phyloP scores from a whole-genome alignment of 371 early-diverging fungal genomes.

The Sporodiniella umbellata region DNA sequence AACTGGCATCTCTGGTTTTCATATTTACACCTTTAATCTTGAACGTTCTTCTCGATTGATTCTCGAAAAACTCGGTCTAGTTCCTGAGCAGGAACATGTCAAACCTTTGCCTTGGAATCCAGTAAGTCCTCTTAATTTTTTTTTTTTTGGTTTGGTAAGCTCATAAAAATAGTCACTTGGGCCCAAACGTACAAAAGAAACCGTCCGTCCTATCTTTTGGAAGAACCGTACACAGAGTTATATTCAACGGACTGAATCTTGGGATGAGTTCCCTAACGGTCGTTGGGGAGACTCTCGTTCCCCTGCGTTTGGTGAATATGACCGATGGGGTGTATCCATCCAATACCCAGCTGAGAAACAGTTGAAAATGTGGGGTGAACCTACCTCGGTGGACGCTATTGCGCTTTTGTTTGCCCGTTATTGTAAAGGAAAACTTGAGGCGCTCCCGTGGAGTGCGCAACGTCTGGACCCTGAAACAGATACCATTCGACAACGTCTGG shows the following conservation, averaged over 20 bases:
- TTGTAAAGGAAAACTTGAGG: constrained; percentile 70
- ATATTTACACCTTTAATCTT: constrained; percentile 90
- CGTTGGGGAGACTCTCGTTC: constrained; percentile 97
- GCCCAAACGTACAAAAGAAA: constrained; percentile 87
- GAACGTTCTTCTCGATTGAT: constrained; percentile 83
- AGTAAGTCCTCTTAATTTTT: constrained; percentile 29
- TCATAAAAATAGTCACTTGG: constrained; percentile 48
- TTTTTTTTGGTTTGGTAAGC: neutral
- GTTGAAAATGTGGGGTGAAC: constrained; percentile 78
- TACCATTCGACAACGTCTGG: constrained; percentile 68
- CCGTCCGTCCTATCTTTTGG: constrained; percentile 97
- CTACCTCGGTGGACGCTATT: constrained; percentile 66
- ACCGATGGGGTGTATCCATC: constrained; percentile 82
- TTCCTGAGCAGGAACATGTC: constrained; percentile 72
- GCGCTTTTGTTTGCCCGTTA: constrained; percentile 77
- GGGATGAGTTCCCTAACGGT: constrained; percentile 99
- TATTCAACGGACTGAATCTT: constrained; percentile 88
- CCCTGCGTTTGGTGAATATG: constrained; percentile 91
- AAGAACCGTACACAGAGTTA: constrained; percentile 91
- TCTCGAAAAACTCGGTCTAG: constrained; percentile 77
- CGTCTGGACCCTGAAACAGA: constrained; percentile 81
- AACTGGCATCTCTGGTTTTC: constrained; percentile 71
- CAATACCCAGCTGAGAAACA: constrained; percentile 65
- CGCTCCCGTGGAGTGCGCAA: constrained; percentile 93
- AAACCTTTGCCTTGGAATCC: constrained; percentile 94